Percentiles rank a stretch among this genome's conserved stretches.
Evolutionary conservation across 2,329 filamentous ascomycete genomes (phyloP).

Genomic region (Lachnellula hyalina): DNA sequence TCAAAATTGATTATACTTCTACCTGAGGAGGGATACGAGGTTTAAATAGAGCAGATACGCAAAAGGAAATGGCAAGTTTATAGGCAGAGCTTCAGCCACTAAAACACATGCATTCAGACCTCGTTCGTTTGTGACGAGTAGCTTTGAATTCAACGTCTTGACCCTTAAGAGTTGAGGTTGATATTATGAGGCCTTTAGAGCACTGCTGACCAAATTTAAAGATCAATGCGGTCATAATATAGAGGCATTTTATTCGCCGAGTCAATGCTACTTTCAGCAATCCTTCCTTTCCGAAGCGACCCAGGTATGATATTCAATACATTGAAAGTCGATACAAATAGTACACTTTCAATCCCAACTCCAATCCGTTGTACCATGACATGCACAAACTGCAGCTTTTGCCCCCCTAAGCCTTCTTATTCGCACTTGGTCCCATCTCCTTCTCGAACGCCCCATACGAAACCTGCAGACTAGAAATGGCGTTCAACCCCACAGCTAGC

Average conservation of each 20-base stretch:
- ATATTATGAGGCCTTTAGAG: no score
- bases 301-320: background rate
- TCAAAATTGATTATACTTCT: background rate
- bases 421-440: constrained; percentile 82
- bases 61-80: no score
- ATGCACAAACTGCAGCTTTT: background rate
- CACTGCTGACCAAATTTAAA: background rate
- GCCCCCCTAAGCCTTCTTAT: constrained; percentile 67
- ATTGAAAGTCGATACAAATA: background rate
- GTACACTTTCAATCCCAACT: constrained; percentile 4
- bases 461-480: constrained; percentile 75
- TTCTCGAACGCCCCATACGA: constrained; percentile 95
- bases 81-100: no score
- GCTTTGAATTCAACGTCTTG: no score
- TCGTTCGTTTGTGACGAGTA: no score
- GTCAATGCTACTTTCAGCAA: no score
- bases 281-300: background rate
- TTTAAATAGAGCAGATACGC: background rate
- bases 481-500: constrained; percentile 70
- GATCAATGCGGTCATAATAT: no score
- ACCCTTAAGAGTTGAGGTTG: no score
- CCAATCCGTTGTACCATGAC: background rate
- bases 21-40: background rate
- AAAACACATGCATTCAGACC: no score
- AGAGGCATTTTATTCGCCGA: no score